Percentiles rank a stretch among this genome's conserved stretches.
Conservation (phyloP, 164 flowering plant genomes). For the Kingdonia uniflora region DNA sequence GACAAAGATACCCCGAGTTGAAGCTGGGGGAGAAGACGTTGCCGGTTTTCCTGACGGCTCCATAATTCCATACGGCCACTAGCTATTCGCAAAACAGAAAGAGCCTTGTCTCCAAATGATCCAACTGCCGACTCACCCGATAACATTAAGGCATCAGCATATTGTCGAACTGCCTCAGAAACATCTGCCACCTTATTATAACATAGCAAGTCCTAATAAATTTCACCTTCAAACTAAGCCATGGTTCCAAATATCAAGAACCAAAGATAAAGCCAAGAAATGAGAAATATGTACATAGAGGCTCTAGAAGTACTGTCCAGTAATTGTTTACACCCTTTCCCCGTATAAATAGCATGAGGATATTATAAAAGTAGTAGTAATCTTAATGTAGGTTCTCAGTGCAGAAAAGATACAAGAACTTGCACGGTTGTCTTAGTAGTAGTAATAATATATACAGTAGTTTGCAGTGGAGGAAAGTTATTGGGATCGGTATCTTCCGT, state of each 20-base stretch:
- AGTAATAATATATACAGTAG: too few relatives aligned
- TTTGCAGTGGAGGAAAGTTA: too few relatives aligned
- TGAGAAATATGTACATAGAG: background rate
- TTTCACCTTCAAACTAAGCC: too few relatives aligned
- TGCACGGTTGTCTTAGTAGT: too few relatives aligned
- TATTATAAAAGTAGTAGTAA: too few relatives aligned
- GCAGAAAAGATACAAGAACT: too few relatives aligned
- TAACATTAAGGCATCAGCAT: constrained; percentile 88
- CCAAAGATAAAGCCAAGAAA: background rate
- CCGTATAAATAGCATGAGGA: too few relatives aligned
- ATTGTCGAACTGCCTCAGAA: constrained; percentile 82
- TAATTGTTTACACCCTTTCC: too few relatives aligned
- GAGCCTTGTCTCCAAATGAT: constrained; percentile 54
- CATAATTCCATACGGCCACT: constrained; percentile 61
- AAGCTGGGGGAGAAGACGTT: constrained; percentile 22
- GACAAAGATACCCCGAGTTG: constrained; percentile 45
- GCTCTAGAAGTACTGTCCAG: too few relatives aligned
- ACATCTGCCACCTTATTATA: constrained; percentile 78
- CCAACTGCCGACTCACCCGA: constrained; percentile 96
- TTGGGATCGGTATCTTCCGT: too few relatives aligned
- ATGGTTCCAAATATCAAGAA: background rate
- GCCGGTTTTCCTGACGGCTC: constrained; percentile 58
- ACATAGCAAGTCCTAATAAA: constrained; percentile 4
- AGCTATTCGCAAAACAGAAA: constrained; percentile 51
- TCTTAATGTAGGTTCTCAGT: too few relatives aligned